Evolutionary conservation across 73 alveolate species (phyloP).

Genomic region (Paramecium tetraurelia): DNA sequence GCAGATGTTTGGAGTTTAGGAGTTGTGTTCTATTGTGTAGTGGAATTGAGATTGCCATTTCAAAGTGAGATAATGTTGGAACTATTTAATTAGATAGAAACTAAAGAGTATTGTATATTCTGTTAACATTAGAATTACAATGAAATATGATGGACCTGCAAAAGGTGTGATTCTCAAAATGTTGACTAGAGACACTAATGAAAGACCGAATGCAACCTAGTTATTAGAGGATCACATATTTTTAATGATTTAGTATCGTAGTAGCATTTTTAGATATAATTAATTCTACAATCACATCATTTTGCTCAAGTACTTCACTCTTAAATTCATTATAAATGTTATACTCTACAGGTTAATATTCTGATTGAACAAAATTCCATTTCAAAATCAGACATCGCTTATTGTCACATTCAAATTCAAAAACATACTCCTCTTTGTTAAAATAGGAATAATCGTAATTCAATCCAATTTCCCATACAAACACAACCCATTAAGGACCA

Average conservation of each 20-base stretch:
- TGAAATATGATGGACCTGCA: slow-evolving; percentile 38
- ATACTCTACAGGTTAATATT: not conserved
- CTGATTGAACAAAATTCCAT: not conserved
- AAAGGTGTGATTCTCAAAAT: not conserved
- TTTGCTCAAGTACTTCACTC: not conserved
- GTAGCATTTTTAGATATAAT: not conserved
- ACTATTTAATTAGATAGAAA: slow-evolving; percentile 34
- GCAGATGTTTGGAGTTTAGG: slow-evolving; percentile 87
- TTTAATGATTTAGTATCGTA: slow-evolving; percentile 9
- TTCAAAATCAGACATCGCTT: not conserved
- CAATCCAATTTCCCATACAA: slow-evolving; percentile 13
- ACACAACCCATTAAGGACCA: slow-evolving; percentile 50
- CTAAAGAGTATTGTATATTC: slow-evolving; percentile 45
- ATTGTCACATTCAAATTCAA: not conserved
- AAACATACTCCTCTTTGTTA: not conserved
- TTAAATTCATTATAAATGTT: not conserved
- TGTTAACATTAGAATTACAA: not conserved
- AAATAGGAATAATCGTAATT: not conserved
- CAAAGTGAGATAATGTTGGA: slow-evolving; percentile 31
- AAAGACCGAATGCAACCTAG: slow-evolving; percentile 17
- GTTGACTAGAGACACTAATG: slow-evolving; percentile 10
- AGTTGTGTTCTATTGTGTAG: slow-evolving; percentile 71
- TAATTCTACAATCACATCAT: not conserved
- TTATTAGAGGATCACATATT: slow-evolving; percentile 30
- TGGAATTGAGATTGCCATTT: slow-evolving; percentile 53